phyloP scores from a whole-genome alignment of 805 yeast species.

The Candida insectalens region DNA sequence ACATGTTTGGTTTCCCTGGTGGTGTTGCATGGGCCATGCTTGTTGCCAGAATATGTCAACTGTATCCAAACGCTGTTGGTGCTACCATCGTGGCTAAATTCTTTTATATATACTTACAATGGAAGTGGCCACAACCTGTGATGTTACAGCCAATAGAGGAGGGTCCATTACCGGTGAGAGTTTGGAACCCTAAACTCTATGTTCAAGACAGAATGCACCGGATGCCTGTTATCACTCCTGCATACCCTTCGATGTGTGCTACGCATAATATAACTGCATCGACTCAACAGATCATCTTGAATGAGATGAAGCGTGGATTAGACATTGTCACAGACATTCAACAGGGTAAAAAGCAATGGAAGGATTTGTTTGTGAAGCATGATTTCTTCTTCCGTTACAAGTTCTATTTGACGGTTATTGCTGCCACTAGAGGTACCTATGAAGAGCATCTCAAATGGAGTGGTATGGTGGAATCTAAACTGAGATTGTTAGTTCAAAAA shows the following conservation, averaged over 20 bases:
- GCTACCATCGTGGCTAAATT: conserved; percentile 86
- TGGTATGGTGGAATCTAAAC: conserved; percentile 85
- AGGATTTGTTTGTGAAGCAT: conserved; percentile 67
- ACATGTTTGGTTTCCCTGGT: conserved; percentile 96
- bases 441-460: conserved; percentile 89
- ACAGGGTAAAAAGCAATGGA: conserved; percentile 59
- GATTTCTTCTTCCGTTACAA: conserved; percentile 77
- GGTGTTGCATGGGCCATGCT: conserved; percentile 99
- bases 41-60: conserved; percentile 94
- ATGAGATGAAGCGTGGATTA: conserved; percentile 73
- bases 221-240: conserved; percentile 98
- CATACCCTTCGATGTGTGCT: conserved; percentile 98
- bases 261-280: conserved; percentile 91
- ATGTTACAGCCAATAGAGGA: conserved; percentile 87
- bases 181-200: conserved; percentile 92
- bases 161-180: conserved; percentile 91
- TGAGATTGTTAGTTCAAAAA: conserved; percentile 74
- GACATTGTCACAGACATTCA: conserved; percentile 61
- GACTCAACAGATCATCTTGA: conserved; percentile 70
- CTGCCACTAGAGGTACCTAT: conserved; percentile 58
- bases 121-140: conserved; percentile 99
- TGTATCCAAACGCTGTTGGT: conserved; percentile 93
- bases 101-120: conserved; percentile 73
- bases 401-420: conserved; percentile 75
- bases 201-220: conserved; percentile 82